Conservation (phyloP, 441 rosid genomes). For the Jatropha podagrica region DNA sequence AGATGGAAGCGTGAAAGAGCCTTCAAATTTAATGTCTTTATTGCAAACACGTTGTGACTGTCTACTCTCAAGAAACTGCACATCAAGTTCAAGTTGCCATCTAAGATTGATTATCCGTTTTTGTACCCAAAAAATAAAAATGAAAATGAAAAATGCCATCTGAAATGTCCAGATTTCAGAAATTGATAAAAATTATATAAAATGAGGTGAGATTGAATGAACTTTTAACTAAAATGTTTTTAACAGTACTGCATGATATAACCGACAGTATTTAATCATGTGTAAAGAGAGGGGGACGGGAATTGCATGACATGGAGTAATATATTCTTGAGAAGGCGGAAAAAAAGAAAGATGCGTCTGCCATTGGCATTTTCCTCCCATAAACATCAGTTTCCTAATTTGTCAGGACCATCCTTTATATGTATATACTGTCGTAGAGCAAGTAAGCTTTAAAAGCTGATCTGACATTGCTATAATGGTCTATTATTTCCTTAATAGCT, state of each 20-base stretch:
- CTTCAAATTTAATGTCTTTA: background rate
- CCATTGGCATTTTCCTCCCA: background rate
- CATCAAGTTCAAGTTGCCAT: background rate
- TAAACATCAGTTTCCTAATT: background rate
- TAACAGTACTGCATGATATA: too few species aligned
- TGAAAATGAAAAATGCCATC: too few species aligned
- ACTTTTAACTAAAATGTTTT: too few species aligned
- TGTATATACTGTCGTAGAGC: background rate
- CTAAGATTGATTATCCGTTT: background rate
- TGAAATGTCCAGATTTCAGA: too few species aligned
- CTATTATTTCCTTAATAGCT: too few species aligned
- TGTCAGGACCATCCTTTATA: background rate
- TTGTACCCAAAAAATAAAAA: too few species aligned
- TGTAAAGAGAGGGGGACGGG: background rate
- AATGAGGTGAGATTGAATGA: too few species aligned
- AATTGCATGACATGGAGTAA: background rate
- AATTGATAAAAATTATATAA: too few species aligned
- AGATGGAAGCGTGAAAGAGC: background rate
- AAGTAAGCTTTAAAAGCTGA: constrained; percentile 12
- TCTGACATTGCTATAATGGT: too few species aligned
- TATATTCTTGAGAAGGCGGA: background rate
- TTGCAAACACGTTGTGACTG: constrained; percentile 12
- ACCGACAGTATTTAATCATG: background rate
- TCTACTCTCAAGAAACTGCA: too few species aligned
- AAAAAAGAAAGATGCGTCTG: background rate